A percentile compares a stretch with the other conserved stretches of the same genome.
phyloP scores from a whole-genome alignment of 495 filamentous ascomycete species.

The Daldinia bambusicola region DNA sequence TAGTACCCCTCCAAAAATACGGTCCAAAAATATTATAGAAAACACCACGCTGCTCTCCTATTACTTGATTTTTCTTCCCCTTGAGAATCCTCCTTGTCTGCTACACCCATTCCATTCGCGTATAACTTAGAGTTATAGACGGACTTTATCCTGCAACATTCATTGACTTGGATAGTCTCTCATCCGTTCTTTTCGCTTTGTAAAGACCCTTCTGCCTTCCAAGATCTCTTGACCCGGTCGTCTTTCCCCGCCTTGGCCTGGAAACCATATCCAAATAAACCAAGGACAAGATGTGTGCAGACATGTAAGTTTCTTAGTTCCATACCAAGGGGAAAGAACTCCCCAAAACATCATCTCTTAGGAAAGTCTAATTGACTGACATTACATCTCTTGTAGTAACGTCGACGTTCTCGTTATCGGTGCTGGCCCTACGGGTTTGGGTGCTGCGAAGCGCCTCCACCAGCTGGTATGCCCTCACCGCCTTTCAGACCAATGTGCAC shows the following conservation, averaged over 20 bases:
- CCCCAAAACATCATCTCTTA: background rate
- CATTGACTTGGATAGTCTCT: conserved; percentile 46
- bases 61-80: conserved; percentile 9
- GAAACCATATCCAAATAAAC: conserved; percentile 23
- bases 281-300: conserved; percentile 47
- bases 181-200: conserved; percentile 38
- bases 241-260: conserved; percentile 31
- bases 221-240: conserved; percentile 16
- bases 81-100: conserved; percentile 31
- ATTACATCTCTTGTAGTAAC: conserved; percentile 61
- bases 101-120: conserved; percentile 28
- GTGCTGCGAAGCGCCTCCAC: conserved; percentile 96
- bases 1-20: conserved; percentile 39
- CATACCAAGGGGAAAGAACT: background rate
- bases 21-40: conserved; percentile 39
- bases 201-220: conserved; percentile 13
- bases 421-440: conserved; percentile 94
- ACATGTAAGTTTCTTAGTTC: conserved; percentile 46
- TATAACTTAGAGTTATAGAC: conserved; percentile 38
- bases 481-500: conserved; percentile 24
- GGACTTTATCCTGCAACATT: conserved; percentile 40
- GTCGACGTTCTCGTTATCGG: conserved; percentile 99
- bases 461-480: conserved; percentile 77
- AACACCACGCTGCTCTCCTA: conserved; percentile 40
- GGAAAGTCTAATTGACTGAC: conserved; percentile 42